phyloP scores from a whole-genome alignment of 164 flowering plant species.

The Magnolia kwangsiensis region DNA sequence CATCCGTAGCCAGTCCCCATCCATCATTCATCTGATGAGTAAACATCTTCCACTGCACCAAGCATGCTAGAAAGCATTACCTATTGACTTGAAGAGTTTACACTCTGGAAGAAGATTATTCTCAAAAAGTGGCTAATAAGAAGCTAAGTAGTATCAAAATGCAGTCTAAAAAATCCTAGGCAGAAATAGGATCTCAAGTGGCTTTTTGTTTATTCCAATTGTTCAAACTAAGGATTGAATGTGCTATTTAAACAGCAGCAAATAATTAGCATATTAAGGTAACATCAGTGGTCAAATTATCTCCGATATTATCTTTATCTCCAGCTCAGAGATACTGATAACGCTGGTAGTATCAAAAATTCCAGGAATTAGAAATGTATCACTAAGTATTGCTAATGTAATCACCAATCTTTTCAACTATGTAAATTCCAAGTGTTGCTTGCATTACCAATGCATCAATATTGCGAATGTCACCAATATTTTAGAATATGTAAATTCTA shows the following conservation, averaged over 20 bases:
- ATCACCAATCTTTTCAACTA: too few relatives aligned
- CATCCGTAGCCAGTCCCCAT: slow-evolving; percentile 99
- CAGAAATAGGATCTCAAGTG: neutral
- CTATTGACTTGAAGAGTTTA: neutral
- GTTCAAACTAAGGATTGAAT: neutral
- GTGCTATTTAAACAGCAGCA: neutral
- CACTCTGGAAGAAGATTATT: neutral
- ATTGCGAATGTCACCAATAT: too few relatives aligned
- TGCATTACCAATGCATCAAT: too few relatives aligned
- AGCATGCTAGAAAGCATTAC: slow-evolving; percentile 5
- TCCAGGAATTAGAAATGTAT: too few relatives aligned
- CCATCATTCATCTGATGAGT: slow-evolving; percentile 89
- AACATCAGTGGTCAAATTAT: neutral
- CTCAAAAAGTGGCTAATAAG: neutral
- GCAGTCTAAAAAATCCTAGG: neutral
- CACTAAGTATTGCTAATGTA: too few relatives aligned
- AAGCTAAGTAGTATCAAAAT: neutral
- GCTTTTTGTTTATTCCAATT: neutral
- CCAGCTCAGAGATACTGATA: too few relatives aligned
- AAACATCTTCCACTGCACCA: slow-evolving; percentile 56
- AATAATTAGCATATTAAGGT: neutral
- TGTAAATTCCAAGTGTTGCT: too few relatives aligned
- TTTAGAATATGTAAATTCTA: too few relatives aligned
- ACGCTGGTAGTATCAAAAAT: too few relatives aligned
- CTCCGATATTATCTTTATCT: too few relatives aligned